Evolutionary conservation across 805 yeast genomes (phyloP).

Genomic region (Jamesozyma hellenica): DNA sequence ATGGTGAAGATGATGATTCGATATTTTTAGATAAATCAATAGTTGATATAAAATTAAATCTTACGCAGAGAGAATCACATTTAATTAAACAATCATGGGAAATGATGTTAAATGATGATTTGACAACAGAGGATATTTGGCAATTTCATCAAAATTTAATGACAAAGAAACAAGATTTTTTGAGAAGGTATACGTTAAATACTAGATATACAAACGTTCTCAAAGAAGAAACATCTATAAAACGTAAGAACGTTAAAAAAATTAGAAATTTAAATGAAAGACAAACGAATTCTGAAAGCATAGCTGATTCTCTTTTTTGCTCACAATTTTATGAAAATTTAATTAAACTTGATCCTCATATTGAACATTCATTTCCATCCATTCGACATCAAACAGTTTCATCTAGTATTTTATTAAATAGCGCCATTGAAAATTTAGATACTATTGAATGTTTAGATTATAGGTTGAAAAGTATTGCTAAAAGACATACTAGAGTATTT

Average conservation of each 20-base stretch:
- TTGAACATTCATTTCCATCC: conserved; percentile 62
- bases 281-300: background rate
- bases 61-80: conserved; percentile 21
- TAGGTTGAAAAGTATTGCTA: conserved; percentile 54
- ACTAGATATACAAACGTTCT: no score
- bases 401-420: conserved; percentile 67
- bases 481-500: conserved; percentile 63
- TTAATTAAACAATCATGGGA: conserved; percentile 32
- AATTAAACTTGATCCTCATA: conserved; percentile 46
- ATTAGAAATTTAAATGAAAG: background rate
- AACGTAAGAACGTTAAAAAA: no score
- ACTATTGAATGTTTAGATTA: conserved; percentile 47
- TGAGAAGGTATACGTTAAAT: no score
- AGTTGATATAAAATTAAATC: background rate
- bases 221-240: background rate
- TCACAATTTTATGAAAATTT: conserved; percentile 67
- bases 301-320: conserved; percentile 52
- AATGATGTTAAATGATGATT: conserved; percentile 31
- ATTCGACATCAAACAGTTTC: conserved; percentile 71
- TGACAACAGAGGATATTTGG: background rate
- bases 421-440: conserved; percentile 57
- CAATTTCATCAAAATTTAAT: conserved; percentile 4
- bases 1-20: background rate
- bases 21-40: background rate
- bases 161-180: no score